Conservation (phyloP, 352 stramenopile genomes). For the Globisporangium ultimum region DNA sequence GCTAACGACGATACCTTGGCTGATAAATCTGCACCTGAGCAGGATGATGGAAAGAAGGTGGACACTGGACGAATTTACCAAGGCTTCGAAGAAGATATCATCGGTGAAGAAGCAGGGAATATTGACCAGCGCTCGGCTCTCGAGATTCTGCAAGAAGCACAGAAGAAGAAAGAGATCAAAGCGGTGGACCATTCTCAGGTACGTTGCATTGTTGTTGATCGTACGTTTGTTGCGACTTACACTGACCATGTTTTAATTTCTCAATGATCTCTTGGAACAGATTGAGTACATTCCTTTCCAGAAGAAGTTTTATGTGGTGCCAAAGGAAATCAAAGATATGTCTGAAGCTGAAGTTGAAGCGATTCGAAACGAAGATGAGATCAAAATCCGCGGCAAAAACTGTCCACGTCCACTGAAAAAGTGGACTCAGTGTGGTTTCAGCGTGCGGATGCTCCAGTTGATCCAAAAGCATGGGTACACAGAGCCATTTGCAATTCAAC, state of each 20-base stretch:
- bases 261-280: conserved; percentile 11
- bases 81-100: conserved; percentile 82
- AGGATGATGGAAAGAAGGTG: conserved; percentile 39
- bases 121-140: conserved; percentile 82
- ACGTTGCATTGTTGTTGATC: conserved; percentile 1
- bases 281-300: conserved; percentile 97
- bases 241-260: background rate
- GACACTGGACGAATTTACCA: conserved; percentile 82
- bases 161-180: conserved; percentile 94
- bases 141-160: conserved; percentile 88
- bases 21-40: conserved; percentile 1
- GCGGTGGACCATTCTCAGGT: conserved; percentile 93
- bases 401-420: conserved; percentile 94
- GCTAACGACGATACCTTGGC: conserved; percentile 5
- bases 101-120: conserved; percentile 73
- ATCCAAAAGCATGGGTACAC: conserved; percentile 93
- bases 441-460: conserved; percentile 92
- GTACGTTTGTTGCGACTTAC: background rate
- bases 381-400: conserved; percentile 97
- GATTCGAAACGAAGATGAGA: conserved; percentile 88
- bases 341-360: conserved; percentile 81
- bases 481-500: conserved; percentile 97
- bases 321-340: conserved; percentile 90
- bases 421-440: conserved; percentile 98
- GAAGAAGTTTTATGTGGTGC: conserved; percentile 99